phyloP scores from a whole-genome alignment of 2,329 filamentous ascomycete genomes.

The Pezicula radicicola region DNA sequence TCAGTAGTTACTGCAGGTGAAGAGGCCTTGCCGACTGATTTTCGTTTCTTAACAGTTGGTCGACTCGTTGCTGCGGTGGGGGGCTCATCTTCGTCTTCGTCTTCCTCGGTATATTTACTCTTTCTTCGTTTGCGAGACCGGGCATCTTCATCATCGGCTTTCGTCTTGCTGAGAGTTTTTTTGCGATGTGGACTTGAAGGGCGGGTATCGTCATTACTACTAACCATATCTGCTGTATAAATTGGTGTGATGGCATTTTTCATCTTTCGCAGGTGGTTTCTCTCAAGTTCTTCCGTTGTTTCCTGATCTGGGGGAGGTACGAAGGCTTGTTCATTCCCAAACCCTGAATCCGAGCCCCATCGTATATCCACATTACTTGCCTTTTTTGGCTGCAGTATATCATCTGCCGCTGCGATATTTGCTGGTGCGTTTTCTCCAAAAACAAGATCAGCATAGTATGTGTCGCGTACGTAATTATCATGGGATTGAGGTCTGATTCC shows the following conservation, averaged over 20 bases:
- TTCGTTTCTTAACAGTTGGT: conserved; percentile 27
- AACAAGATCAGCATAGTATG: conserved; percentile 22
- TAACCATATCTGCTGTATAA: conserved; percentile 27
- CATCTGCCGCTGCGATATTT: background rate
- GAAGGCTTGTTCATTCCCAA: conserved; percentile 56
- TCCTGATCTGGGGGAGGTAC: conserved; percentile 53
- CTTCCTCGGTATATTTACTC: conserved; percentile 47
- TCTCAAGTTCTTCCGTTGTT: conserved; percentile 53
- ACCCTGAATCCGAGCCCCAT: conserved; percentile 69
- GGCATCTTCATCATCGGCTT: conserved; percentile 34
- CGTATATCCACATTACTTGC: conserved; percentile 43
- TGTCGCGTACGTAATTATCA: conserved; percentile 18
- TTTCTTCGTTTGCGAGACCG: conserved; percentile 52
- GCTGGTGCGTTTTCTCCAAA: conserved; percentile 13
- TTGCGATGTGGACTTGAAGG: conserved; percentile 48
- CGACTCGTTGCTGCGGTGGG: conserved; percentile 31
- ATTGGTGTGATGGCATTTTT: conserved; percentile 48
- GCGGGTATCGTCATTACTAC: conserved; percentile 57
- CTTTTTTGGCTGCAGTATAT: background rate
- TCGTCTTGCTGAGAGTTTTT: conserved; percentile 14
- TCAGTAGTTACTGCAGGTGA: conserved; percentile 18
- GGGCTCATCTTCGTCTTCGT: conserved; percentile 36
- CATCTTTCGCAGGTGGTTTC: conserved; percentile 52
- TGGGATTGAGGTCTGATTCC: conserved; percentile 3
- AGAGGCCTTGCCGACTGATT: conserved; percentile 24